A percentile compares a stretch with the other conserved stretches of the same genome.
These are phyloP conservation scores for Coniferiporia weirii DNA, from an alignment of 1,284 basidiomycete genomes.

Conservation along the genomic window DNA sequence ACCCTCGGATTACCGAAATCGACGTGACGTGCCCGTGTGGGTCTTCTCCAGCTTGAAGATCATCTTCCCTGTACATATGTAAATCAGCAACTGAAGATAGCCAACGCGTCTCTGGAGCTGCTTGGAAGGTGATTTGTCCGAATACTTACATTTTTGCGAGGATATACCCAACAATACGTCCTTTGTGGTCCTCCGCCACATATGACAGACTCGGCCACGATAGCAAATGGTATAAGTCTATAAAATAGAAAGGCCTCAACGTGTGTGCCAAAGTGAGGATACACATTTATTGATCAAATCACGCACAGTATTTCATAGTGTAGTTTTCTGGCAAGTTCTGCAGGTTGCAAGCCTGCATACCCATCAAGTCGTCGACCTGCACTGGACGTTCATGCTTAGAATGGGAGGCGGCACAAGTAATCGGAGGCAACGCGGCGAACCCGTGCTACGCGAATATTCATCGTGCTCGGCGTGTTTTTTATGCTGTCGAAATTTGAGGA, in stretches of 20 bases:
- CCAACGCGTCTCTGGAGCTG: neutral
- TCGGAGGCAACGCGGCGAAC: neutral
- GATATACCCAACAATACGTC: slow-evolving; percentile 91
- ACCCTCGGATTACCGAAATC: slow-evolving; percentile 82
- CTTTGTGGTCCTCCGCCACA: slow-evolving; percentile 87
- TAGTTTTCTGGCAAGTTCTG: slow-evolving; percentile 88
- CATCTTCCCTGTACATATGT: slow-evolving; percentile 61
- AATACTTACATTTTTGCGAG: slow-evolving; percentile 83
- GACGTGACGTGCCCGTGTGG: slow-evolving; percentile 89
- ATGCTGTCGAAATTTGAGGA: too few relatives aligned
- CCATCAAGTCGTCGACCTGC: slow-evolving; percentile 67
- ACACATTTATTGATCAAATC: neutral
- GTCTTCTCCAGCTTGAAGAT: slow-evolving; percentile 49
- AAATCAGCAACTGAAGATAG: slow-evolving; percentile 8
- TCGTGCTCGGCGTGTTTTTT: neutral
- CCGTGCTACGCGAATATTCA: neutral
- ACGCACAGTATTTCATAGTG: slow-evolving; percentile 80
- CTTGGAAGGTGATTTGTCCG: neutral
- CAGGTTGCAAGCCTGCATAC: slow-evolving; percentile 91
- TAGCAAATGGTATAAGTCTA: slow-evolving; percentile 85
- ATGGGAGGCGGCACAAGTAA: neutral
- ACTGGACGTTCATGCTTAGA: neutral
- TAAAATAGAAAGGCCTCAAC: neutral
- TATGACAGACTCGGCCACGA: slow-evolving; percentile 95
- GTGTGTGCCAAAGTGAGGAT: neutral